Evolutionary conservation across 2,329 filamentous ascomycete species (phyloP).

Genomic region (Moelleriella libera): DNA sequence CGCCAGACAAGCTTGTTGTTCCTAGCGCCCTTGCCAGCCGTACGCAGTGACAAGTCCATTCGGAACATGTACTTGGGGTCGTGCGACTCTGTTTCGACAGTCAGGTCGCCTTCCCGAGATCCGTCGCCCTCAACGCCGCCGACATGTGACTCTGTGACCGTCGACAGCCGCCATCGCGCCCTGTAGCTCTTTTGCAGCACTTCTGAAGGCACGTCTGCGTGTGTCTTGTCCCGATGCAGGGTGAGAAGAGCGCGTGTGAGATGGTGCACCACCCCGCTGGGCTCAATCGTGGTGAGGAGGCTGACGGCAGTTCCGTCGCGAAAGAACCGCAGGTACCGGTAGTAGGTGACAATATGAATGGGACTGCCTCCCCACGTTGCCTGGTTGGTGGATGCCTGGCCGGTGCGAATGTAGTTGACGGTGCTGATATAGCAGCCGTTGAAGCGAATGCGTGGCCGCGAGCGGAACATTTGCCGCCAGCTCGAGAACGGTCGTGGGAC

Average conservation of each 20-base stretch:
- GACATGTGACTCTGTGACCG: slow-evolving; percentile 7
- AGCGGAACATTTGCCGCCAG: slow-evolving; percentile 62
- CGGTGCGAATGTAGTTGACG: slow-evolving; percentile 83
- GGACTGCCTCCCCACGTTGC: slow-evolving; percentile 61
- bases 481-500: slow-evolving; percentile 30
- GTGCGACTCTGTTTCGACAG: slow-evolving; percentile 77
- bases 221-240: slow-evolving; percentile 21
- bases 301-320: slow-evolving; percentile 75
- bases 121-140: neutral
- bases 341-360: slow-evolving; percentile 94
- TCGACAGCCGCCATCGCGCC: slow-evolving; percentile 36
- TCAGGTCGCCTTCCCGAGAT: slow-evolving; percentile 50
- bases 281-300: slow-evolving; percentile 68
- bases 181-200: slow-evolving; percentile 58
- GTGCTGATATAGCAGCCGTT: slow-evolving; percentile 95
- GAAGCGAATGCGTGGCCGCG: slow-evolving; percentile 77
- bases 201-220: slow-evolving; percentile 20
- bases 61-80: slow-evolving; percentile 68
- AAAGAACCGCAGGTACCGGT: slow-evolving; percentile 91
- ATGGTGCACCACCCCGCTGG: slow-evolving; percentile 74
- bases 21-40: slow-evolving; percentile 45
- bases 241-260: slow-evolving; percentile 57
- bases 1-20: slow-evolving; percentile 87
- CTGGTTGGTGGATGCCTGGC: slow-evolving; percentile 55
- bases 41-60: slow-evolving; percentile 62